These are phyloP conservation scores for Geoglossum cookeanum DNA, from an alignment of 2,329 filamentous ascomycete genomes.

Conservation along the genomic window DNA sequence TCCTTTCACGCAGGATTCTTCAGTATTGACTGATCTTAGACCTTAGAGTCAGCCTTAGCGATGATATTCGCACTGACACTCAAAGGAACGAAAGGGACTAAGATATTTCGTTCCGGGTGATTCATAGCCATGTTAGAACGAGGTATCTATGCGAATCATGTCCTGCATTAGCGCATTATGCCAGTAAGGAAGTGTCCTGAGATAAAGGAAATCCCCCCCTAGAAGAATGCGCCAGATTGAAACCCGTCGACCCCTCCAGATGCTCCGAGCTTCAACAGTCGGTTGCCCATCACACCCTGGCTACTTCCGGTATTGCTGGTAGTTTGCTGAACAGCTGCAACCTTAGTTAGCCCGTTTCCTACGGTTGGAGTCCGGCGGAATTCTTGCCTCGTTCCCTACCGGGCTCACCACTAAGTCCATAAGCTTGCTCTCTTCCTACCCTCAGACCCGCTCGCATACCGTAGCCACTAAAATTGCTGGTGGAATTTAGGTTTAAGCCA, in stretches of 20 bases:
- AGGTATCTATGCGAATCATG: no score
- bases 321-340: neutral
- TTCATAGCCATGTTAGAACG: no score
- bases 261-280: neutral
- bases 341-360: neutral
- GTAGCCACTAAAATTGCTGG: conserved; percentile 10
- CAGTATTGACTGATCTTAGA: no score
- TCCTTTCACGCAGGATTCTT: no score
- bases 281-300: neutral
- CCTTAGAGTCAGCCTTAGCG: no score
- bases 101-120: no score
- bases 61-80: no score
- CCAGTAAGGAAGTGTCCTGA: no score
- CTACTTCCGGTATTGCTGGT: neutral
- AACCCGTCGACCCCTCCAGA: neutral
- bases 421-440: conserved; percentile 7
- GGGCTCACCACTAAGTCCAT: neutral
- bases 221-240: neutral
- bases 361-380: no score
- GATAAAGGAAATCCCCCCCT: neutral
- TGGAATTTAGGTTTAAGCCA: conserved; percentile 6
- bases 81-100: no score
- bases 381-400: neutral
- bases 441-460: conserved; percentile 14
- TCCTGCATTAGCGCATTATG: neutral